phyloP scores from a whole-genome alignment of 805 yeast species.

The Candida alai region DNA sequence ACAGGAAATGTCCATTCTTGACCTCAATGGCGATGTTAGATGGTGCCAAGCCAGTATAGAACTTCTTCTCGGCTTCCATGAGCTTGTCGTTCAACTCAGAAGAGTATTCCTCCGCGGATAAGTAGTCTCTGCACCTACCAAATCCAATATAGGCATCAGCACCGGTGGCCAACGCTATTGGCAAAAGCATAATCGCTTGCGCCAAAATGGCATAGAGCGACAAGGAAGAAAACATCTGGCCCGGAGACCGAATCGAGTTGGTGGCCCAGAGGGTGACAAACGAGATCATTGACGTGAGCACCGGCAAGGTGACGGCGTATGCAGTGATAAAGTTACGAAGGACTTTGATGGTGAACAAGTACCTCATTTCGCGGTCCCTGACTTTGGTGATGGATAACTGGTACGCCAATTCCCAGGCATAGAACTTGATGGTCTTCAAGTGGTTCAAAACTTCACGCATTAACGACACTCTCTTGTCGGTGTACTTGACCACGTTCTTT shows the following conservation, averaged over 20 bases:
- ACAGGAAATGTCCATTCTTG: constrained; percentile 24
- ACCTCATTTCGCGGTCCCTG: constrained; percentile 38
- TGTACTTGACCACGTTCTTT: constrained; percentile 32
- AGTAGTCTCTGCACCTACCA: constrained; percentile 23
- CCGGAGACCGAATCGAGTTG: constrained; percentile 33
- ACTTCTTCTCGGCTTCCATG: constrained; percentile 6
- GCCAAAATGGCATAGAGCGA: constrained; percentile 41
- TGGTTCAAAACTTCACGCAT: constrained; percentile 41
- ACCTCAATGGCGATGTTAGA: constrained; percentile 17
- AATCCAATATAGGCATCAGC: constrained; percentile 44
- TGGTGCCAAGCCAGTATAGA: constrained; percentile 4
- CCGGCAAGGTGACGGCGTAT: constrained; percentile 41
- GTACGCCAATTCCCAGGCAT: constrained; percentile 46
- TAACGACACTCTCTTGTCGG: constrained; percentile 40
- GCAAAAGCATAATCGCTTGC: constrained; percentile 41
- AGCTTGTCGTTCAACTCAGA: constrained; percentile 13
- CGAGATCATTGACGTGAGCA: constrained; percentile 42
- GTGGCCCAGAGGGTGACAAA: constrained; percentile 45
- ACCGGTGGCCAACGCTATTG: constrained; percentile 42
- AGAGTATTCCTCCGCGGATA: constrained; percentile 22
- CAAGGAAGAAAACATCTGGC: constrained; percentile 40
- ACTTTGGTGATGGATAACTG: constrained; percentile 29
- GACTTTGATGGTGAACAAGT: constrained; percentile 38
- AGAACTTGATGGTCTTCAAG: constrained; percentile 41
- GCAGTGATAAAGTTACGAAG: constrained; percentile 41